Conservation (phyloP, 192 early-diverging fungal species). For the Mortierella hygrophila region DNA sequence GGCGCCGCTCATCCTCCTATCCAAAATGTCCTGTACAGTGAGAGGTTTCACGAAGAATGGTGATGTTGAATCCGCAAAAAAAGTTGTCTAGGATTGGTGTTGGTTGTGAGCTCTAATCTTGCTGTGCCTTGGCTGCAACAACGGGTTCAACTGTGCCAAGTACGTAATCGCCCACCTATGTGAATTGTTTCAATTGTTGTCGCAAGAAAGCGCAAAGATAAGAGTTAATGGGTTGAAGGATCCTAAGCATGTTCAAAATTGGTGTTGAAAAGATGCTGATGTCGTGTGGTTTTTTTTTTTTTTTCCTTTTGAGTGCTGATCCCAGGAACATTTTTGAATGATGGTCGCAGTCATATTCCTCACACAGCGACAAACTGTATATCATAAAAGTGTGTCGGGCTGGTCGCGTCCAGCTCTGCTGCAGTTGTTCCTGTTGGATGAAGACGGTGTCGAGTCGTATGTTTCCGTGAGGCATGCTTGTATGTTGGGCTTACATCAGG, state of each 20-base stretch:
- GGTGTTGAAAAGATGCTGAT: too few species aligned
- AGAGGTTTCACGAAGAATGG: not conserved
- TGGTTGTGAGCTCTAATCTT: slow-evolving; percentile 66
- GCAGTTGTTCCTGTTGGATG: too few species aligned
- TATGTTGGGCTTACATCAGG: slow-evolving; percentile 66
- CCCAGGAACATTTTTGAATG: too few species aligned
- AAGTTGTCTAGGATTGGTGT: not conserved
- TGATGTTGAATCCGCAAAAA: not conserved
- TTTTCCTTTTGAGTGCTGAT: too few species aligned
- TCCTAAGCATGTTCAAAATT: not conserved
- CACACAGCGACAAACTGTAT: too few species aligned
- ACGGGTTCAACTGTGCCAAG: slow-evolving; percentile 87
- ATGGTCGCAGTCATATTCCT: too few species aligned
- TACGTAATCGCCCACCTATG: slow-evolving; percentile 93
- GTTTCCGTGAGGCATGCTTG: not conserved
- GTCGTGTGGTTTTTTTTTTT: too few species aligned
- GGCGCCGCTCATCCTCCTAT: not conserved
- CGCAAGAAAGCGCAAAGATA: not conserved
- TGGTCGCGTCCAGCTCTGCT: too few species aligned
- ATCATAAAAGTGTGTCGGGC: too few species aligned
- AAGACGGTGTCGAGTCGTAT: not conserved
- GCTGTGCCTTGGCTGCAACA: slow-evolving; percentile 80
- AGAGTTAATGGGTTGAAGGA: not conserved
- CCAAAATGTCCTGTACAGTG: slow-evolving; percentile 4
- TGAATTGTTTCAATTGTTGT: not conserved